A percentile compares a stretch with the other conserved stretches of the same genome.
Conservation (phyloP, 305 asterid species). For the Plantago coronopus region DNA sequence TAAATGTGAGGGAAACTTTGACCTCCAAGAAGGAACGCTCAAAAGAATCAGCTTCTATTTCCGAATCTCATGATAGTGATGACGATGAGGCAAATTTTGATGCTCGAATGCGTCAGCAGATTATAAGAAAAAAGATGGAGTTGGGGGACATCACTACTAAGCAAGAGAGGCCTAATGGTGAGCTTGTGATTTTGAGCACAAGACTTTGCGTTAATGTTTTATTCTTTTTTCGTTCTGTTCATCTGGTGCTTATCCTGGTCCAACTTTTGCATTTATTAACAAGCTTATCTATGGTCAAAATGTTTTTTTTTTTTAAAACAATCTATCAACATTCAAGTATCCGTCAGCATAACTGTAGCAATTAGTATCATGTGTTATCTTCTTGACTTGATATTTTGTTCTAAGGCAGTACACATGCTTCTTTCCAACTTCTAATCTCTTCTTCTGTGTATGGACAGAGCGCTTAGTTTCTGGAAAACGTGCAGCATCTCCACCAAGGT, state of each 20-base stretch:
- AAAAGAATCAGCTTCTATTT: slow-evolving; percentile 42
- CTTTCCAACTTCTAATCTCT: slow-evolving; percentile 22
- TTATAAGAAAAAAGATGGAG: slow-evolving; percentile 66
- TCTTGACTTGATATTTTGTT: slow-evolving; percentile 8
- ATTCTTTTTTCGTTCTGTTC: too few species aligned
- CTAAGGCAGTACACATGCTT: slow-evolving; percentile 8
- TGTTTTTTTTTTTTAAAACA: too few species aligned
- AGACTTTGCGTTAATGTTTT: too few species aligned
- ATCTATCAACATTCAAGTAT: too few species aligned
- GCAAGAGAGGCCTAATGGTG: slow-evolving; percentile 50
- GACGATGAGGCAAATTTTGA: slow-evolving; percentile 78
- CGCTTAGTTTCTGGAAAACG: slow-evolving; percentile 37
- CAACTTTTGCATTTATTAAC: too few species aligned
- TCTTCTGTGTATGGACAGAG: slow-evolving; percentile 38
- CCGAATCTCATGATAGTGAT: slow-evolving; percentile 63
- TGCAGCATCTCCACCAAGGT: slow-evolving; percentile 67
- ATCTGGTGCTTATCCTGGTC: too few species aligned
- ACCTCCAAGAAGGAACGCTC: slow-evolving; percentile 62
- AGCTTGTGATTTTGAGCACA: slow-evolving; percentile 24
- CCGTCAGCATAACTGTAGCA: too few species aligned
- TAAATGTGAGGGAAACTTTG: slow-evolving; percentile 77
- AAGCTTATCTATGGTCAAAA: too few species aligned
- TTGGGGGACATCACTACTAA: slow-evolving; percentile 55
- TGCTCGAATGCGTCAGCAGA: slow-evolving; percentile 90
- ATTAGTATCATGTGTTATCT: neutral